Conservation (phyloP, 139 green algal species). For the Coelastrella sp. region DNA sequence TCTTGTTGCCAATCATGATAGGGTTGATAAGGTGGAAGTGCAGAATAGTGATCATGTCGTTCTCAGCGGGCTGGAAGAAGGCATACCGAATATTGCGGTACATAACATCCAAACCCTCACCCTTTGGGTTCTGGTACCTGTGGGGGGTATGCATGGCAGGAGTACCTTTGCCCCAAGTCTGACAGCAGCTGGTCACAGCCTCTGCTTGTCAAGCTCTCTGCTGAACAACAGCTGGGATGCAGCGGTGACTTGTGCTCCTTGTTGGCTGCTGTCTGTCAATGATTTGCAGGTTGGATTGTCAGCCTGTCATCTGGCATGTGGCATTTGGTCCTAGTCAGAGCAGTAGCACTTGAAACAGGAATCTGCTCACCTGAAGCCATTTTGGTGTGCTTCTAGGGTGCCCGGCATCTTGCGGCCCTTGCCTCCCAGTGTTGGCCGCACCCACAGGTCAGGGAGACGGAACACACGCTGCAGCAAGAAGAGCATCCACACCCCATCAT, state of each 20-base stretch:
- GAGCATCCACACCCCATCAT: neutral
- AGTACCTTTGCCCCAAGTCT: neutral
- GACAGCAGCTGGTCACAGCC: no score
- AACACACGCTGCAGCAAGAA: slow-evolving; percentile 68
- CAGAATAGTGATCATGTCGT: slow-evolving; percentile 97
- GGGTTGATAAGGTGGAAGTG: slow-evolving; percentile 98
- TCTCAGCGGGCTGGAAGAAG: slow-evolving; percentile 95
- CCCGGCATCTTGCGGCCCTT: slow-evolving; percentile 94
- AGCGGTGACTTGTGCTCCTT: no score
- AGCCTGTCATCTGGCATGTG: no score
- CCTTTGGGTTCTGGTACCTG: slow-evolving; percentile 87
- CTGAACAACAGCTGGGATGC: no score
- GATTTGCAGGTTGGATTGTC: no score
- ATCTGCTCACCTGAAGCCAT: slow-evolving; percentile 86
- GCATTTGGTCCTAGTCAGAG: no score
- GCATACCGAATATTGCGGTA: slow-evolving; percentile 98
- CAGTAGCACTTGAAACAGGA: neutral
- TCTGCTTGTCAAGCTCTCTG: no score
- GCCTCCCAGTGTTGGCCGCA: slow-evolving; percentile 88
- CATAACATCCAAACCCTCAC: slow-evolving; percentile 96
- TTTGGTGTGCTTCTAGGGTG: slow-evolving; percentile 93
- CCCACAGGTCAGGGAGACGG: slow-evolving; percentile 94
- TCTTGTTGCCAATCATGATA: slow-evolving; percentile 99
- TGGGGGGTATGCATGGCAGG: neutral
- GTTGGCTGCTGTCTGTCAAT: no score